Evolutionary conservation across 768 basidiomycete genomes (phyloP).

Genomic region (Myochromella boudieri): DNA sequence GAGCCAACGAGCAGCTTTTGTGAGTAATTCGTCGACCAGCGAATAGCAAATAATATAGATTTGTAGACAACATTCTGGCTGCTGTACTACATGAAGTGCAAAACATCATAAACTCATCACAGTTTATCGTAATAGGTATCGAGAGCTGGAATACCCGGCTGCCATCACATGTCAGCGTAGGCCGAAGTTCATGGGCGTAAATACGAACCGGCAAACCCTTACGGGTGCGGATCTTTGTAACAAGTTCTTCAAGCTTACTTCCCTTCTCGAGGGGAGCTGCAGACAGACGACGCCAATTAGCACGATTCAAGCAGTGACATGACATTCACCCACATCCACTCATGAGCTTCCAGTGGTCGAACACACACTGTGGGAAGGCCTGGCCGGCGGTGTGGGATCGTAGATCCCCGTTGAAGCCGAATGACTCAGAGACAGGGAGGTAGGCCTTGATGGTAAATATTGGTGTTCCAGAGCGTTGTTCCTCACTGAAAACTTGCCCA

Average conservation of each 20-base stretch:
- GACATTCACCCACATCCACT: slow-evolving; percentile 58
- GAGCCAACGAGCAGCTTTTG: too few species aligned
- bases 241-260: slow-evolving; percentile 86
- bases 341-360: slow-evolving; percentile 94
- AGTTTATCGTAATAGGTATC: slow-evolving; percentile 95
- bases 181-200: neutral
- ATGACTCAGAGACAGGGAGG: slow-evolving; percentile 88
- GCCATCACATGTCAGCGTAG: too few species aligned
- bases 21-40: too few species aligned
- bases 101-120: too few species aligned
- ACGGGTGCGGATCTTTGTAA: slow-evolving; percentile 77
- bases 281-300: neutral
- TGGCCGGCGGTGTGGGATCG: slow-evolving; percentile 92
- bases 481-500: slow-evolving; percentile 98
- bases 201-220: slow-evolving; percentile 89
- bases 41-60: too few species aligned
- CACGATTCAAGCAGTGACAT: neutral
- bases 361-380: slow-evolving; percentile 96
- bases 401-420: slow-evolving; percentile 97
- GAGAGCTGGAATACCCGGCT: slow-evolving; percentile 87
- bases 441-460: slow-evolving; percentile 99
- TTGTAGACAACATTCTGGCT: too few species aligned
- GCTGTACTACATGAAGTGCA: too few species aligned
- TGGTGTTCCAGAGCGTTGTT: slow-evolving; percentile 95
- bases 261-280: slow-evolving; percentile 85